A percentile compares a stretch with the other conserved stretches of the same genome.
phyloP scores from a whole-genome alignment of 1,284 basidiomycete species.

The Ganoderma leucocontextum region DNA sequence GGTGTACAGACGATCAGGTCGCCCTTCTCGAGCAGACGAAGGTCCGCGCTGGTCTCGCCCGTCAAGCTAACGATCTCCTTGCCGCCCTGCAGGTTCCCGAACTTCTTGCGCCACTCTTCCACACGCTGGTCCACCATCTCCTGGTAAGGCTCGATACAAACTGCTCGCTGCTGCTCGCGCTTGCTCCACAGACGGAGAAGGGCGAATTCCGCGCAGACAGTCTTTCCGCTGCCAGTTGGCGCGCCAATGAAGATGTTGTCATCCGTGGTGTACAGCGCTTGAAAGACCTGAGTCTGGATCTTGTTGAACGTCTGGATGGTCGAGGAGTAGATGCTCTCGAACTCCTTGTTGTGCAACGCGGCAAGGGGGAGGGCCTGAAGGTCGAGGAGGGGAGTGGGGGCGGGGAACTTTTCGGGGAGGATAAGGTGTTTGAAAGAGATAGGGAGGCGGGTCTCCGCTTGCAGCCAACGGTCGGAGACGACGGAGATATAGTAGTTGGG shows the following conservation, averaged over 20 bases:
- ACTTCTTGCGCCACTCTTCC: slow-evolving; percentile 90
- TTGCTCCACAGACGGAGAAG: slow-evolving; percentile 93
- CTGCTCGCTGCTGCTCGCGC: slow-evolving; percentile 83
- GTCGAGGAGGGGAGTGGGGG: slow-evolving; percentile 92
- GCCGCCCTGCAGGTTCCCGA: slow-evolving; percentile 82
- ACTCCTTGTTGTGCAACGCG: slow-evolving; percentile 92
- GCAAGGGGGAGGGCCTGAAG: slow-evolving; percentile 91
- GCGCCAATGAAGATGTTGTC: slow-evolving; percentile 97
- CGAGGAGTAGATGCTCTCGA: slow-evolving; percentile 84
- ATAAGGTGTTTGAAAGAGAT: slow-evolving; percentile 99
- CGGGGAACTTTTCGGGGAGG: slow-evolving; percentile 96
- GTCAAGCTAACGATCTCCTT: slow-evolving; percentile 95
- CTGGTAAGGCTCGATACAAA: slow-evolving; percentile 96
- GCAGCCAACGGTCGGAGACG: slow-evolving; percentile 95
- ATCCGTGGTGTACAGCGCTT: slow-evolving; percentile 94
- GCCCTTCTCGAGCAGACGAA: slow-evolving; percentile 90
- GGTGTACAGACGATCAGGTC: slow-evolving; percentile 96
- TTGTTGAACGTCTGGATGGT: slow-evolving; percentile 93
- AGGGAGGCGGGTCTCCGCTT: slow-evolving; percentile 93
- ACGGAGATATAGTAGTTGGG: slow-evolving; percentile 98
- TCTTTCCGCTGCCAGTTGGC: slow-evolving; percentile 97
- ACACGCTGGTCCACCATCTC: slow-evolving; percentile 96
- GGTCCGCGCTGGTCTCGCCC: slow-evolving; percentile 94
- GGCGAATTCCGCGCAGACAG: slow-evolving; percentile 96
- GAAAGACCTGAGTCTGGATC: slow-evolving; percentile 99